These are phyloP conservation scores for Monoraphidium neglectum DNA, from an alignment of 139 green algal species.

Conservation along the genomic window DNA sequence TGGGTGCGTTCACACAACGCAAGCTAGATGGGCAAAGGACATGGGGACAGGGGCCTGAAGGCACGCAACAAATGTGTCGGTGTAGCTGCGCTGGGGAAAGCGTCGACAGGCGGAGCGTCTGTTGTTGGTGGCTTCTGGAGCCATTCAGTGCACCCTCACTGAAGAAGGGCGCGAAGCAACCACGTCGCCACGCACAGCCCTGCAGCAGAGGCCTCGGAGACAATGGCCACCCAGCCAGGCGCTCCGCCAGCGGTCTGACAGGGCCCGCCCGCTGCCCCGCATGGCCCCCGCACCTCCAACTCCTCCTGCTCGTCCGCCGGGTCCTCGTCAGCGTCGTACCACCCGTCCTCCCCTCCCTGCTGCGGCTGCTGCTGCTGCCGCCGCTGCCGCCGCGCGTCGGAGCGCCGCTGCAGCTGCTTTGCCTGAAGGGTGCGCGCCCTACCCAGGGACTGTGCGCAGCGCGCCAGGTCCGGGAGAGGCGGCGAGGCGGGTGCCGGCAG, in stretches of 20 bases:
- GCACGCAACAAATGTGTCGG: too few relatives aligned
- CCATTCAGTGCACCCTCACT: too few relatives aligned
- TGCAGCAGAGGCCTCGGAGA: background rate
- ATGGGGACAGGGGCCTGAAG: too few relatives aligned
- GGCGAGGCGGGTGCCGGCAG: too few relatives aligned
- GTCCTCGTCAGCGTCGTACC: conserved; percentile 13
- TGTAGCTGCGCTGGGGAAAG: too few relatives aligned
- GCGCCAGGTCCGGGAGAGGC: too few relatives aligned
- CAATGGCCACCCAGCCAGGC: background rate
- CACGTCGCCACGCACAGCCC: background rate
- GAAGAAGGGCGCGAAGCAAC: too few relatives aligned
- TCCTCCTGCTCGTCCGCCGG: conserved; percentile 23
- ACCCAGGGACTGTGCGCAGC: background rate
- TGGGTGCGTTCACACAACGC: too few relatives aligned
- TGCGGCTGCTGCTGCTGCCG: background rate
- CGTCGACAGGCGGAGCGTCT: too few relatives aligned
- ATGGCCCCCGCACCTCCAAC: conserved; percentile 15
- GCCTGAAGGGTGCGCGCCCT: background rate
- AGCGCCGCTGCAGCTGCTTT: conserved; percentile 12
- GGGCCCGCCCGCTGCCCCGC: background rate
- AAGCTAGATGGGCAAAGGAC: too few relatives aligned
- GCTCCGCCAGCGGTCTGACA: too few relatives aligned
- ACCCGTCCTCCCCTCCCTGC: background rate
- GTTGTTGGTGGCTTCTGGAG: too few relatives aligned
- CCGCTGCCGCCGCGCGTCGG: background rate